Conservation (phyloP, 345 rosid genomes). For the Rhodomyrtus tomentosa region DNA sequence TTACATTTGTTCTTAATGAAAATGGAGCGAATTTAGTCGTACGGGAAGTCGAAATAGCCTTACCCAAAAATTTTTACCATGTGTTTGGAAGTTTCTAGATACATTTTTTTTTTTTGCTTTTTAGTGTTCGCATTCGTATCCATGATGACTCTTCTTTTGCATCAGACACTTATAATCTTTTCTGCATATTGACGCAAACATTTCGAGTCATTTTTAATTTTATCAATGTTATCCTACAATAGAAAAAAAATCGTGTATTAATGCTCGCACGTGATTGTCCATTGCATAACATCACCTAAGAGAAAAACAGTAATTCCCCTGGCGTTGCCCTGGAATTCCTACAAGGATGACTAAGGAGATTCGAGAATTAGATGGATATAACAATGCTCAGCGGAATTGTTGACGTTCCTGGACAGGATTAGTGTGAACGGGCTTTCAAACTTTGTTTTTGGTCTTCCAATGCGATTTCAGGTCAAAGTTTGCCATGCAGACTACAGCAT, state of each 20-base stretch:
- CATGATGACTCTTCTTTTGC: neutral
- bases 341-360: neutral
- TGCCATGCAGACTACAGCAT: neutral
- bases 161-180: neutral
- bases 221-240: neutral
- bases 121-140: neutral
- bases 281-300: neutral
- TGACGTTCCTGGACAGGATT: neutral
- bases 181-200: neutral
- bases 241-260: neutral
- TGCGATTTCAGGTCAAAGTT: neutral
- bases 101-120: neutral
- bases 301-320: neutral
- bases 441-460: neutral
- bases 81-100: neutral
- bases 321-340: neutral
- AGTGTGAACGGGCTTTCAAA: neutral
- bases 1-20: neutral
- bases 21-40: neutral
- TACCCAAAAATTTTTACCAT: neutral
- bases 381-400: rapidly evolving
- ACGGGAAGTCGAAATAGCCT: neutral
- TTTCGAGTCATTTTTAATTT: neutral
- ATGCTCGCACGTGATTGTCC: neutral
- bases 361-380: neutral